Conservation (phyloP, 2,329 filamentous ascomycete genomes). For the Colletotrichum kahawae region DNA sequence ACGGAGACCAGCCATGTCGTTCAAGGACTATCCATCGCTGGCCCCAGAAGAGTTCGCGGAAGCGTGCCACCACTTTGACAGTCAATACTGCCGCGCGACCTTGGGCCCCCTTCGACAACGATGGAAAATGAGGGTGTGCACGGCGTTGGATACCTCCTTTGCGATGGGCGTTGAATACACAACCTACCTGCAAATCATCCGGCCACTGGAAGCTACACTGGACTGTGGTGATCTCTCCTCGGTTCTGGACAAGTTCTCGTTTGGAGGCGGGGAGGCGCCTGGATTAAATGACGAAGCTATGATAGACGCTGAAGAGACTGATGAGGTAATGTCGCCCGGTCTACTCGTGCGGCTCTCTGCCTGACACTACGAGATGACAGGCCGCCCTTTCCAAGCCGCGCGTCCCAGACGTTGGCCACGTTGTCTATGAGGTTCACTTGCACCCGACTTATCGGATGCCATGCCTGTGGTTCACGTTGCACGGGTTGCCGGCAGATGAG, state of each 20-base stretch:
- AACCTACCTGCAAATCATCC: slow-evolving; percentile 63
- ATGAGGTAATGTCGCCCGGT: slow-evolving; percentile 45
- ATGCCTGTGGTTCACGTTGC: slow-evolving; percentile 76
- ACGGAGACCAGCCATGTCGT: slow-evolving; percentile 24
- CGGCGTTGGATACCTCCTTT: slow-evolving; percentile 53
- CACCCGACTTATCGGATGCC: slow-evolving; percentile 78
- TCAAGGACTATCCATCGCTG: slow-evolving; percentile 66
- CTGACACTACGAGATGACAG: slow-evolving; percentile 32
- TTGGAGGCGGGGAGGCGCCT: slow-evolving; percentile 34
- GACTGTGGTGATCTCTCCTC: slow-evolving; percentile 52
- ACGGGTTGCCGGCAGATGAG: slow-evolving; percentile 60
- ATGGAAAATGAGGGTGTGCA: slow-evolving; percentile 61
- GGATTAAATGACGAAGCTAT: slow-evolving; percentile 48
- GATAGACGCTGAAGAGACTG: slow-evolving; percentile 55
- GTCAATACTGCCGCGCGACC: slow-evolving; percentile 61
- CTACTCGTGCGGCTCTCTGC: neutral
- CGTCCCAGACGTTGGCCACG: slow-evolving; percentile 45
- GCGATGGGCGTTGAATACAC: slow-evolving; percentile 46
- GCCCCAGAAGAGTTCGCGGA: slow-evolving; percentile 66
- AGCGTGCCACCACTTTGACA: slow-evolving; percentile 67
- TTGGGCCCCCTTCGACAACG: slow-evolving; percentile 58
- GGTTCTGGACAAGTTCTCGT: slow-evolving; percentile 50
- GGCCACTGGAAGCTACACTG: slow-evolving; percentile 50
- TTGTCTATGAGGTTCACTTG: slow-evolving; percentile 76
- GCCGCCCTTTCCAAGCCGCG: slow-evolving; percentile 41